Evolutionary conservation across 1,139 yeast genomes (phyloP).

Genomic region (Suhomyces yuchorum): DNA sequence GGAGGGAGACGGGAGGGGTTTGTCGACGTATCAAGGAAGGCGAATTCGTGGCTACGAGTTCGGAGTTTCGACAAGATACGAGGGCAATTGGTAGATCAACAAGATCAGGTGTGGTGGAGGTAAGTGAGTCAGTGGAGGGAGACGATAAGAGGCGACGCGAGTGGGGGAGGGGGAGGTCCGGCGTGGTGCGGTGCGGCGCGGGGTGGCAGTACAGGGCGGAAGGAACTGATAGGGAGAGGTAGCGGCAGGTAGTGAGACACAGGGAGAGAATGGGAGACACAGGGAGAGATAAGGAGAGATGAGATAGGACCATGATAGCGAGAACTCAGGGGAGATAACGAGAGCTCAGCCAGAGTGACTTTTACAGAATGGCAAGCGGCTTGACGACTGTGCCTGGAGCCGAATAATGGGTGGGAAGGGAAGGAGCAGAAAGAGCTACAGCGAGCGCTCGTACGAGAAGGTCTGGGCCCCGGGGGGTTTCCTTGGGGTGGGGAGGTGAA

Average conservation of each 20-base stretch:
- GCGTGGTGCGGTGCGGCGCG: conserved; percentile 1
- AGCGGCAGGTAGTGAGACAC: not conserved
- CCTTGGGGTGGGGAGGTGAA: not conserved
- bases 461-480: no score
- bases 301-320: no score
- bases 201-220: not conserved
- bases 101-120: not conserved
- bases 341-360: no score
- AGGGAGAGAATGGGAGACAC: not conserved
- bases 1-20: not conserved
- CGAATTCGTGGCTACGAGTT: not conserved
- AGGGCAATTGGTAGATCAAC: not conserved
- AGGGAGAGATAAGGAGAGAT: no score
- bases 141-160: not conserved
- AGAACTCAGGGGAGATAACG: no score
- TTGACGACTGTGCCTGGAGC: no score
- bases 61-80: not conserved
- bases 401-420: no score
- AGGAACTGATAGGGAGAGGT: not conserved
- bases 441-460: no score
- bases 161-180: not conserved
- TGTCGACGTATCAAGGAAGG: not conserved
- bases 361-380: no score
- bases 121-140: not conserved
- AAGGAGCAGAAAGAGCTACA: no score